Evolutionary conservation across 495 filamentous ascomycete genomes (phyloP).

Genomic region (Elaphomyces granulatus): DNA sequence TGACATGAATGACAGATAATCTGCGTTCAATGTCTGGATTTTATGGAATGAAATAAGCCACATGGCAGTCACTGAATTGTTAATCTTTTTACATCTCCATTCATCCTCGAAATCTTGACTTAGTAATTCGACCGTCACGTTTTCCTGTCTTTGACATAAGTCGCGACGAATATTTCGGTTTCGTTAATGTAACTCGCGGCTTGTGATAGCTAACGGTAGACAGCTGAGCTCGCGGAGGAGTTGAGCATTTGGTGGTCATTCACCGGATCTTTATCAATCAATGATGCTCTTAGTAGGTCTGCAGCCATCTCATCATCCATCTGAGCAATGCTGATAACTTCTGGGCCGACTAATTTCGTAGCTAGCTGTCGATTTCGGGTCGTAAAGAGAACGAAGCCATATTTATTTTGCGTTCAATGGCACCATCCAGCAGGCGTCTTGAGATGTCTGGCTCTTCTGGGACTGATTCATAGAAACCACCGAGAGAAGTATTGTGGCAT

Average conservation of each 20-base stretch:
- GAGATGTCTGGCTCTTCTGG: too few species aligned
- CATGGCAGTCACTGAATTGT: conserved; percentile 25
- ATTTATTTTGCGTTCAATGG: too few species aligned
- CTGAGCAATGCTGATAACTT: too few species aligned
- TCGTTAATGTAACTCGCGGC: conserved; percentile 31
- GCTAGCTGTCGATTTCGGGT: too few species aligned
- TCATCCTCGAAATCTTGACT: conserved; percentile 21
- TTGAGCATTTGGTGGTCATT: too few species aligned
- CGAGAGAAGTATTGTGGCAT: conserved; percentile 14
- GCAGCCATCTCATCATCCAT: too few species aligned
- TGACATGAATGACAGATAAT: conserved; percentile 24
- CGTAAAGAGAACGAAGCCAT: too few species aligned
- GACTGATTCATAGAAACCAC: too few species aligned
- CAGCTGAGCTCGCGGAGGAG: conserved; percentile 18
- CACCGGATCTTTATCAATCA: too few species aligned
- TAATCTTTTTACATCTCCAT: conserved; percentile 12
- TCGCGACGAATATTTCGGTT: conserved; percentile 19
- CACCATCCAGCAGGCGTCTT: too few species aligned
- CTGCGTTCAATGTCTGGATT: conserved; percentile 11
- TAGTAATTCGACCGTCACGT: conserved; percentile 18
- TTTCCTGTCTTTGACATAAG: conserved; percentile 33
- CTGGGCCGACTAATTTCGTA: too few species aligned
- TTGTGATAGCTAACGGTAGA: conserved; percentile 31
- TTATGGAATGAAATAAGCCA: conserved; percentile 31
- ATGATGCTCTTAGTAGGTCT: too few species aligned